Evolutionary conservation across 2,329 filamentous ascomycete genomes (phyloP).

Genomic region (Paraphaeosphaeria sporulosa): DNA sequence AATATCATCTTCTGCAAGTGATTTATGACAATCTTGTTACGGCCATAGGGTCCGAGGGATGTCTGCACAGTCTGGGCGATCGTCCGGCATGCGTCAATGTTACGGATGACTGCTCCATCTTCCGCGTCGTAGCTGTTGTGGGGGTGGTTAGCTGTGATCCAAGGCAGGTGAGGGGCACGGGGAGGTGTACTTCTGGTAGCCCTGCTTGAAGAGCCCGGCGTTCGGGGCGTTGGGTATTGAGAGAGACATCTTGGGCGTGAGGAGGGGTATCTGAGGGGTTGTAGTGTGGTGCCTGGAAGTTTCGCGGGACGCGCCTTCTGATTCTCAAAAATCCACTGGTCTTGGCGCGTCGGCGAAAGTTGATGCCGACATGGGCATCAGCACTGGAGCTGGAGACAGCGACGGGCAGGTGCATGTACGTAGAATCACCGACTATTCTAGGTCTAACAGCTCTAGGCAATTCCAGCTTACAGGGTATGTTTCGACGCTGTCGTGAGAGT

Average conservation of each 20-base stretch:
- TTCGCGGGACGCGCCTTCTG: conserved; percentile 41
- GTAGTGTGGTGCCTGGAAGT: conserved; percentile 36
- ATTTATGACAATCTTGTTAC: conserved; percentile 99
- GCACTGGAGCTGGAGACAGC: conserved; percentile 3
- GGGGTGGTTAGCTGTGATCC: conserved; percentile 44
- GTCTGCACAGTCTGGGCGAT: conserved; percentile 97
- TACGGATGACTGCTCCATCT: conserved; percentile 97
- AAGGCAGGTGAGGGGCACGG: conserved; percentile 26
- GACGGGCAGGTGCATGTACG: neutral
- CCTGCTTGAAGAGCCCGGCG: conserved; percentile 90
- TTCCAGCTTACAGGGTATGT: no score
- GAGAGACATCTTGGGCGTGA: conserved; percentile 77
- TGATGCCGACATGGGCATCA: conserved; percentile 6
- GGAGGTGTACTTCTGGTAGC: conserved; percentile 85
- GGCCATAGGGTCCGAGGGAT: conserved; percentile 93
- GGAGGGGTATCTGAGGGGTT: conserved; percentile 41
- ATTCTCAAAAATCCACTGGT: conserved; percentile 23
- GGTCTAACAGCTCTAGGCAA: neutral
- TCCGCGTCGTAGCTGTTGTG: conserved; percentile 88
- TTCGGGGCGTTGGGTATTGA: conserved; percentile 95
- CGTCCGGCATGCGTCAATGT: conserved; percentile 97
- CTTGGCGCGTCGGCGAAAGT: conserved; percentile 14
- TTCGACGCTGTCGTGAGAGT: neutral
- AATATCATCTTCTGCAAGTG: conserved; percentile 99
- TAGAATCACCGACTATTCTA: neutral